These are phyloP conservation scores for Oryza coarctata DNA, from an alignment of 176 grass and related monocot species.

Conservation along the genomic window DNA sequence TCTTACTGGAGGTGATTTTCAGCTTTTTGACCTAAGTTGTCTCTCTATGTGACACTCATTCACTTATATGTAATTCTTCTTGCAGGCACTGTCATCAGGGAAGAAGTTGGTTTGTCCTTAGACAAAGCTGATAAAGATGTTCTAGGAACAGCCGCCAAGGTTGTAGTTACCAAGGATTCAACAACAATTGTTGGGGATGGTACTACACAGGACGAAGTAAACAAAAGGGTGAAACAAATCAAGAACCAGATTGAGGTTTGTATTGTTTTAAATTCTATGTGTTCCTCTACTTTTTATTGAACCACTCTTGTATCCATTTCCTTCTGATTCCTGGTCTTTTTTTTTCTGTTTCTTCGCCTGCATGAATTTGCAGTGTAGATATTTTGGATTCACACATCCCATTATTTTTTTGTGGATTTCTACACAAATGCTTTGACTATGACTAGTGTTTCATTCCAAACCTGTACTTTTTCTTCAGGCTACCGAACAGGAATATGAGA, in stretches of 20 bases:
- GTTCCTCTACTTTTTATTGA: background rate
- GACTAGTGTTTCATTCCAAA: background rate
- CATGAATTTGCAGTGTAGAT: background rate
- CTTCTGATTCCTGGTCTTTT: background rate
- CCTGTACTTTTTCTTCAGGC: conserved; percentile 1
- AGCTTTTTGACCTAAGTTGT: background rate
- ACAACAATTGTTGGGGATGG: conserved; percentile 65
- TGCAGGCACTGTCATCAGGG: conserved; percentile 47
- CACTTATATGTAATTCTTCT: background rate
- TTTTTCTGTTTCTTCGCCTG: background rate
- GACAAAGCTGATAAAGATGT: conserved; percentile 55
- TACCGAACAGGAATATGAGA: conserved; percentile 64
- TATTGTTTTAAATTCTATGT: background rate
- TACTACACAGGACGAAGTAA: conserved; percentile 58
- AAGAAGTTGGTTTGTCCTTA: conserved; percentile 64
- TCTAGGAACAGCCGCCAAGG: conserved; percentile 49
- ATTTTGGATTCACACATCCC: background rate
- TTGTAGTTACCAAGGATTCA: conserved; percentile 69
- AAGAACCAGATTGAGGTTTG: conserved; percentile 56
- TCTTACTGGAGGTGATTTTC: conserved; percentile 55
- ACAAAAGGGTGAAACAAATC: conserved; percentile 58
- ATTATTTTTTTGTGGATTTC: background rate
- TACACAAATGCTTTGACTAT: background rate
- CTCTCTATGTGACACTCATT: background rate
- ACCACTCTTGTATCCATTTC: background rate